Base-by-base conservation (phyloP, 2,329 filamentous ascomycete genomes). In the Fusarium chlamydosporum region DNA sequence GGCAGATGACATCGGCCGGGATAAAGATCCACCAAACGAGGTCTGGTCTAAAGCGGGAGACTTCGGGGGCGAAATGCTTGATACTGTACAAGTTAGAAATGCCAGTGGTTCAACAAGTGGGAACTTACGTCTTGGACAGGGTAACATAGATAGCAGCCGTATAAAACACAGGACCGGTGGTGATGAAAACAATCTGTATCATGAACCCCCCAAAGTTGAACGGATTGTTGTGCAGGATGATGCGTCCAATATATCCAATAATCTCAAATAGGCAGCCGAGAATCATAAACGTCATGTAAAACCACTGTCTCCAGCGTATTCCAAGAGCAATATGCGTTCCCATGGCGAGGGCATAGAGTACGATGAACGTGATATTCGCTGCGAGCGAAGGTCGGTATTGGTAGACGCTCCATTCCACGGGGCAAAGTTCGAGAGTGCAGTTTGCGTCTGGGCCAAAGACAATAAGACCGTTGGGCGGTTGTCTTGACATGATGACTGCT, bases 141-240 rank as follows among this genome's bases (percentile, higher is more conserved):
- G 87, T 89, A 29, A 91, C 83, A 72, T 92, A 92, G 55, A 91
- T 87, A 33, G 87, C 86, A 2, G 88, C 89, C 9, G 86, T 66
- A 82, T 88, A 80, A 20, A 76, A 80, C 0, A 80, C 78, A 11
- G 79, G 79, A 0, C 75, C 79, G 7, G 61, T 72, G 0, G 86
- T 89, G 26, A 80, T 74, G 54, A 73, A 80, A 76, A 70, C 75
- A 66, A 90, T 89, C 75, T 91, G 87, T 7, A 91, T 83, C 69
- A 91, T 82, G 73, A 92, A 92, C 0, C 84, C 87, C 1, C 75
- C 71, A 74, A 89, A 84, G 26, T 72, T 79, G 71, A 88, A 91
- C 0, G 88, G 86, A 56, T 91, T 86, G 16, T 82, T 72, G 57
- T 86, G 81, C 57, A 89, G 77, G 52, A 88, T 75, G 23, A 91